phyloP scores from a whole-genome alignment of 1,284 basidiomycete genomes.

The Trichosporon sp. region DNA sequence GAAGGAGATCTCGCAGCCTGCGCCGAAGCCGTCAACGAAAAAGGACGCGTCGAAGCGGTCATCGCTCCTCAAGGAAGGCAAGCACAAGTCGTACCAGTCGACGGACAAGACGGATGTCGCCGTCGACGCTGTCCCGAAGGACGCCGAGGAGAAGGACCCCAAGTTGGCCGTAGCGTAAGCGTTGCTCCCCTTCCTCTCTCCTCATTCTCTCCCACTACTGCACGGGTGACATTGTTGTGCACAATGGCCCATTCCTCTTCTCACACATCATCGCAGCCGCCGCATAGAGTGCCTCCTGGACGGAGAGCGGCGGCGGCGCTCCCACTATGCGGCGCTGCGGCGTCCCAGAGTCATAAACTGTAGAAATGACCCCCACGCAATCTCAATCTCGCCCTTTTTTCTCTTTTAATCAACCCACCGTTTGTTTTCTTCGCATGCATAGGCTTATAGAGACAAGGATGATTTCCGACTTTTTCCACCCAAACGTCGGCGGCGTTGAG shows the following conservation, averaged over 20 bases:
- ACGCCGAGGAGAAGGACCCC: constrained; percentile 26
- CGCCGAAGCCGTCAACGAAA: constrained; percentile 7
- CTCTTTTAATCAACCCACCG: not conserved
- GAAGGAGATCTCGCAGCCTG: constrained; percentile 38
- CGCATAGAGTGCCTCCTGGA: not conserved
- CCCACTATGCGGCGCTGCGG: not conserved
- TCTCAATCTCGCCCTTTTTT: not conserved
- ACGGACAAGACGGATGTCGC: constrained; percentile 17
- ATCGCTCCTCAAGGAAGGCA: constrained; percentile 13
- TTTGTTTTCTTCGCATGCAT: constrained; percentile 33
- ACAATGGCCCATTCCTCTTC: too few species aligned
- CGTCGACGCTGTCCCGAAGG: constrained; percentile 20
- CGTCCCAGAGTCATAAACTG: not conserved
- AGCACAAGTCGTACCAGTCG: constrained; percentile 24
- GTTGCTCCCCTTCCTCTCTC: constrained; percentile 15
- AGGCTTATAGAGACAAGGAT: constrained; percentile 59
- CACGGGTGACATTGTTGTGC: too few species aligned
- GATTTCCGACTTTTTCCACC: constrained; percentile 97
- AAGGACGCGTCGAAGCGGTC: constrained; percentile 3
- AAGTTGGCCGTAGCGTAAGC: constrained; percentile 38
- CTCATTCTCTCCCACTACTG: not conserved
- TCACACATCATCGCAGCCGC: not conserved
- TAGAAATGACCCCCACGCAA: not conserved
- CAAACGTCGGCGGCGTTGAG: constrained; percentile 92
- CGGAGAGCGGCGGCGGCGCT: not conserved